Evolutionary conservation across 352 stramenopile species (phyloP), one percentile per base, ranked within the genome.

Genomic region (Pythium brachiatum): DNA sequence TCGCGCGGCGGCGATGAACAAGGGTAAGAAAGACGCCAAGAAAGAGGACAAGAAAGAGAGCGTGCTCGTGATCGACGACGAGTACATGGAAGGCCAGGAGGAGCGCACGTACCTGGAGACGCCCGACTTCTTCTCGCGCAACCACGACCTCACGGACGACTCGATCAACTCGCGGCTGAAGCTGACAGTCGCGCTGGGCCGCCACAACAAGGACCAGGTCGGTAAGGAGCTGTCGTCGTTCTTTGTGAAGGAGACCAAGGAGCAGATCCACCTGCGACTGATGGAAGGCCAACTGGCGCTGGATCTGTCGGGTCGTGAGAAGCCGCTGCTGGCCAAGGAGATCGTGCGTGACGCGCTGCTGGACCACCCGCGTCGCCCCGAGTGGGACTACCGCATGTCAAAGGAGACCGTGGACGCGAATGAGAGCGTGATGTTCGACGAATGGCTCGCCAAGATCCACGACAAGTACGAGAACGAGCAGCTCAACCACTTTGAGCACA

Each of bases 401-500:
- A 94, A 94, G 62, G 76, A 91, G 65, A 89, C 62, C 82, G 82
- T 94, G 54, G 81, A 94, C 65, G 76, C 72, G 58, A 90, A 91
- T 36, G 88, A 95, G 61, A 86, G 68, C 59, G 72, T 90, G 41
- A 92, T 91, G 78, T 96, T 96, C 62, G 81, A 94, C 60, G 69
- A 81, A 48, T 96, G 87, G 87, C 76, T 96, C 60, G 79, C 73
- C n/a, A 80, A 77, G 56, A 94, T 96, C 66, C 79, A 95, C 65
- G 68, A 88, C 63, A 92, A 93, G 62, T 95, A 91, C 62, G 65
- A 84, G 56, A 77, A 86, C 53, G 80, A 95, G 25, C 71, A 92
- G 60, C 70, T 95, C 48, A 95, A 93, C 60, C 81, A 90, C 54
- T 95, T 93, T 63, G 86, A 95, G 57, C 84, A 91, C 64, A 95